Base-by-base conservation (phyloP, 331 rosid species). In the Cydonia oblonga region DNA sequence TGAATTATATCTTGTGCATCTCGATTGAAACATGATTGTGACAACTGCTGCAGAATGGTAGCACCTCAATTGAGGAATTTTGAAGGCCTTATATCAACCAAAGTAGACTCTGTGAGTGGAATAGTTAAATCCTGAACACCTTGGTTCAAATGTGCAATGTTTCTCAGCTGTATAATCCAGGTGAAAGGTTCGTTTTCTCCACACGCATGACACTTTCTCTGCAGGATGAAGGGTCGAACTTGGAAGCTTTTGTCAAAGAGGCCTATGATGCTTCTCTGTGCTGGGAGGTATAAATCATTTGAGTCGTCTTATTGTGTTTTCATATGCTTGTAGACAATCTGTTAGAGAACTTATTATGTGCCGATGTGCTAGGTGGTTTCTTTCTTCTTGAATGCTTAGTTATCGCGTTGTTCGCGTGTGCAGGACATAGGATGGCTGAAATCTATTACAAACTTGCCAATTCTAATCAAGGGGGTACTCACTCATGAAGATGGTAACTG, bases 381-480 rank as follows among this genome's bases (percentile, higher is more conserved):
- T 38, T 9, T 18, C 23, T 58, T 66, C 44, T 56, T 82, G 29
- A 70, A 29, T 15, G 11, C 20, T 76, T 23, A 64, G 51, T 30
- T 25, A 29, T 58, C 7, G 25, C 19, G 4, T 32, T 30, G 24
- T 7, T 32, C 23, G 11, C 8, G 2, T 84, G 69, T 60, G 73
- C 84, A 84, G 91, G 89, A 88, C 51, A 77, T 88, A 65, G 69
- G 60, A 16, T 88, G 90, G 87, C 76, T 86, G 74, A 84, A 78
- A 83, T 86, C 89, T 22, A 81, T 86, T 74, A 77, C 95, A 49
- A 89, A 69, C 33, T 57, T 89, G 79, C 95, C 95, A 52, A 83
- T 89, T 77, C 80, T 89, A 67, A 6, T 89, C 70, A 89, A 89
- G 83, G 95, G 95, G 5, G 44, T 89, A 30, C 91, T 89, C 68